A percentile compares a stretch with the other conserved stretches of the same genome.
Conservation (phyloP, 257 asterid genomes). For the Primulina eburnea region DNA sequence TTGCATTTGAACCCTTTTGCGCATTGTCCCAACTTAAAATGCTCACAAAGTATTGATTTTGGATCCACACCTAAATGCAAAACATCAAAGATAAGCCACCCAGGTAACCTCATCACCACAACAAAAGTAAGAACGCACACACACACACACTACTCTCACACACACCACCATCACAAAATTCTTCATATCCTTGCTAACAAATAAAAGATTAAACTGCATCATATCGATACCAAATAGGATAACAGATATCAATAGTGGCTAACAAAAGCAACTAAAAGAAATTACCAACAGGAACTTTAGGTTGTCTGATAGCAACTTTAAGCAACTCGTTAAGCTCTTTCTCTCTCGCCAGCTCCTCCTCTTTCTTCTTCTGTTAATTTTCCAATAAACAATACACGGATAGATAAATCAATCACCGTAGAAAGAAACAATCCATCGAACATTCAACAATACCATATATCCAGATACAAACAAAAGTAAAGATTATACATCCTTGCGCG, state of each 20-base stretch:
- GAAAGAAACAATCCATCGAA: neutral
- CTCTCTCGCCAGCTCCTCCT: constrained; percentile 88
- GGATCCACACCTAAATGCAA: constrained; percentile 58
- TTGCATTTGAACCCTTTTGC: constrained; percentile 83
- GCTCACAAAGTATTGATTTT: constrained; percentile 57
- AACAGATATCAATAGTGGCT: neutral
- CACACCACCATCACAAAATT: neutral
- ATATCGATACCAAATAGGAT: neutral
- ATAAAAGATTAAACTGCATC: neutral
- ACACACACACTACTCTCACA: neutral
- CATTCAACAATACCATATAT: neutral
- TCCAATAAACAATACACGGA: constrained; percentile 8
- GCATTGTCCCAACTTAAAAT: constrained; percentile 58
- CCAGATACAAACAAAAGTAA: constrained; percentile 3
- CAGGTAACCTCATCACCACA: neutral
- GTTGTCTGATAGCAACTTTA: constrained; percentile 87
- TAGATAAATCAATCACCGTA: neutral
- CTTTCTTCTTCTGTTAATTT: constrained; percentile 85
- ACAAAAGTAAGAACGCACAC: neutral
- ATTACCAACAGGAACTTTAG: constrained; percentile 91
- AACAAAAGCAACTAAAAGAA: neutral
- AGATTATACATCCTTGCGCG: neutral
- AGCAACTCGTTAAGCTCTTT: constrained; percentile 83
- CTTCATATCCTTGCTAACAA: neutral
- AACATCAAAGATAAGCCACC: neutral